phyloP scores from a whole-genome alignment of 1,139 yeast species.

The Debaryomycetaceae sp. region DNA sequence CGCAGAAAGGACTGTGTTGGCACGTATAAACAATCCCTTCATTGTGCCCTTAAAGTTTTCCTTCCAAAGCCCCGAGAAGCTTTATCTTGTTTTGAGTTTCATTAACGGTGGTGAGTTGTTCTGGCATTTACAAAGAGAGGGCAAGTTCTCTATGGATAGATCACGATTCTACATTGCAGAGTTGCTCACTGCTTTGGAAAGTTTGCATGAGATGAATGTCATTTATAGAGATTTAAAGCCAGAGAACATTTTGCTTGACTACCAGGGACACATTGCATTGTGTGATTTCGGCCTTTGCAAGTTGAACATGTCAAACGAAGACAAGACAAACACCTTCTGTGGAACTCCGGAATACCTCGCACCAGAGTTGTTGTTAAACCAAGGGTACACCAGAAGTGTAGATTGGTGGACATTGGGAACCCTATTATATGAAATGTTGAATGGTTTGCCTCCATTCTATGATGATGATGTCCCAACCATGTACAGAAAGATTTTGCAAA shows the following conservation, averaged over 20 bases:
- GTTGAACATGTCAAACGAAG: conserved; percentile 84
- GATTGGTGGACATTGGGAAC: conserved; percentile 99
- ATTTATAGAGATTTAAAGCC: conserved; percentile 95
- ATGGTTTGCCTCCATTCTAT: conserved; percentile 94
- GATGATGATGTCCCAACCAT: conserved; percentile 92
- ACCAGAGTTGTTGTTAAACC: conserved; percentile 86
- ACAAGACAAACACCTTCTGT: conserved; percentile 90
- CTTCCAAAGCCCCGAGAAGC: conserved; percentile 92
- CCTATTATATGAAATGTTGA: conserved; percentile 88
- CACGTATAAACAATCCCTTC: conserved; percentile 93
- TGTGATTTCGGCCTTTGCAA: conserved; percentile 97
- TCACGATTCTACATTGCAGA: conserved; percentile 94
- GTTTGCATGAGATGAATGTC: conserved; percentile 84
- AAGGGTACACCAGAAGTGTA: conserved; percentile 91
- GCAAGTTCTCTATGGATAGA: conserved; percentile 83
- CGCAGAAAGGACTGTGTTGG: conserved; percentile 93
- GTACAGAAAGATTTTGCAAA: conserved; percentile 90
- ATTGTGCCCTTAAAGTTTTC: conserved; percentile 96
- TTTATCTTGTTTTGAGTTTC: conserved; percentile 85
- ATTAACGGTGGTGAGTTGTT: conserved; percentile 97
- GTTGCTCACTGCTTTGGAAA: conserved; percentile 85
- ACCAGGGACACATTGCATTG: conserved; percentile 94
- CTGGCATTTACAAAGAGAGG: conserved; percentile 89
- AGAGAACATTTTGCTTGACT: conserved; percentile 87
- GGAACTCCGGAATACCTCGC: conserved; percentile 97